Conservation (phyloP, 169 alveolate genomes). For the Eimeria acervulina region DNA sequence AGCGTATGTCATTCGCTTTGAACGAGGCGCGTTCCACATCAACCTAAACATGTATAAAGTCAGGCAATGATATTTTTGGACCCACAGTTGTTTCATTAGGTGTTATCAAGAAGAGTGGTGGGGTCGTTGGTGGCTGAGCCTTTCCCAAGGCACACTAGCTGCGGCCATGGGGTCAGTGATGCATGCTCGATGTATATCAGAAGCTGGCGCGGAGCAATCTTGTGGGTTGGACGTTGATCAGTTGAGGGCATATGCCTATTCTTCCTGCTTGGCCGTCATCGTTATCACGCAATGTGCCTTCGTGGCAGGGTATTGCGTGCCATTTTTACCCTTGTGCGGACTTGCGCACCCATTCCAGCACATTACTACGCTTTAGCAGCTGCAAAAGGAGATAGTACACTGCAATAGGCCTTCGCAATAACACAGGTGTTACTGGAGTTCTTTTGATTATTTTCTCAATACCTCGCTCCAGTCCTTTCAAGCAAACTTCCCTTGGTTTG, state of each 20-base stretch:
- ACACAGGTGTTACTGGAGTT: too few species aligned
- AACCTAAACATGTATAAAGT: not conserved
- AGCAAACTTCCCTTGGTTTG: not conserved
- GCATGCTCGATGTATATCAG: not conserved
- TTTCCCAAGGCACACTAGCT: not conserved
- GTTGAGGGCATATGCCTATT: not conserved
- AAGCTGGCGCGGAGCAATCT: not conserved
- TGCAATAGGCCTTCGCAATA: not conserved
- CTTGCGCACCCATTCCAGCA: not conserved
- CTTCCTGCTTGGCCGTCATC: not conserved
- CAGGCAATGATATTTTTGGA: not conserved
- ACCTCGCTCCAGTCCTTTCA: not conserved
- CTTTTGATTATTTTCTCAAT: too few species aligned
- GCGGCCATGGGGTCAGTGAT: not conserved
- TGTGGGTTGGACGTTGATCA: not conserved
- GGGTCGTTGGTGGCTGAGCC: too few species aligned
- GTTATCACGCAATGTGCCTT: not conserved
- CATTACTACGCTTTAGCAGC: not conserved
- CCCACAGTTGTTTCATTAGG: too few species aligned
- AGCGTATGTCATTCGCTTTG: not conserved
- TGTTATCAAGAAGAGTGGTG: too few species aligned
- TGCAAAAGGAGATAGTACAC: not conserved
- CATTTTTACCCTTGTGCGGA: not conserved
- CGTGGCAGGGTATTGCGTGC: not conserved
- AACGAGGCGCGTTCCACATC: not conserved